Conservation (phyloP, 2,329 filamentous ascomycete species). For the Alternaria triticimaculans region DNA sequence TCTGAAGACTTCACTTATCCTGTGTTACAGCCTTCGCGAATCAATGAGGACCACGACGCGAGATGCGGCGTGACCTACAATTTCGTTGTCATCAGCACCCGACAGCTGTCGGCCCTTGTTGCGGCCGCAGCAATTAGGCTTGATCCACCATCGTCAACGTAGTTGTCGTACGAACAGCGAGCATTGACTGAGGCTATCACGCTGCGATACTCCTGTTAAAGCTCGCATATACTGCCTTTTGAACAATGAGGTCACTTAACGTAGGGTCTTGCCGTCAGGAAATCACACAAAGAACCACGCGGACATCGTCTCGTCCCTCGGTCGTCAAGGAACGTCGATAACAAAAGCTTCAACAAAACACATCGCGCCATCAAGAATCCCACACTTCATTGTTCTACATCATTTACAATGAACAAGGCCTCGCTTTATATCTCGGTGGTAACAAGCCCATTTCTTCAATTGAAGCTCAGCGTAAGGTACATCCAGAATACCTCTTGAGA, state of each 20-base stretch:
- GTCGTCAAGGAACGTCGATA: not conserved
- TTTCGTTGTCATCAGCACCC: not conserved
- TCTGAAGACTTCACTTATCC: not conserved
- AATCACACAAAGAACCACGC: not conserved
- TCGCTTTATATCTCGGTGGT: not conserved
- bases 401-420: not conserved
- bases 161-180: not conserved
- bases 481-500: not conserved
- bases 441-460: not conserved
- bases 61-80: not conserved
- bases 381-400: not conserved
- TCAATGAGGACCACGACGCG: not conserved
- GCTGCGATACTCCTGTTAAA: not conserved
- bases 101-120: not conserved
- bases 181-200: not conserved
- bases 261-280: not conserved
- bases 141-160: not conserved
- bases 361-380: not conserved
- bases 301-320: not conserved
- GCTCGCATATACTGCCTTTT: not conserved
- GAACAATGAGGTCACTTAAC: not conserved
- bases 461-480: not conserved
- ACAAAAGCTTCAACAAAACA: not conserved
- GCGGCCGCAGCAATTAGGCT: not conserved
- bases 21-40: rapidly evolving